Conservation (phyloP, 768 basidiomycete species). For the Rhizopogon vulgaris region DNA sequence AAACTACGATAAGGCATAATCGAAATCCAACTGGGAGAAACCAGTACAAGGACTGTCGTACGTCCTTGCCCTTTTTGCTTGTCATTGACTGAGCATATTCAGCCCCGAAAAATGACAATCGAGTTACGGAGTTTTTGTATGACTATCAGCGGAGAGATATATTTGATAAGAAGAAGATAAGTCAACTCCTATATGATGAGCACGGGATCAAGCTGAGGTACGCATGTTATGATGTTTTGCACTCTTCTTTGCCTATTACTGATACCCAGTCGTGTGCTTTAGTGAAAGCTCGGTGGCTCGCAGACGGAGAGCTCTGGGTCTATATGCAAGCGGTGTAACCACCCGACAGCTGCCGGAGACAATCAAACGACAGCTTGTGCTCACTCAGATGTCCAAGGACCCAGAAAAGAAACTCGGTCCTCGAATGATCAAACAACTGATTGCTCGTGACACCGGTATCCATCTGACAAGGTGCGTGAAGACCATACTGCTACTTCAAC, state of each 20-base stretch:
- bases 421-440: conserved; percentile 21
- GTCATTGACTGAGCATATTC: not conserved
- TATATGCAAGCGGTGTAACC: conserved; percentile 24
- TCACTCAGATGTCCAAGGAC: conserved; percentile 31
- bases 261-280: conserved; percentile 9
- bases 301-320: conserved; percentile 20
- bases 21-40: conserved; percentile 23
- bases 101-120: conserved; percentile 21
- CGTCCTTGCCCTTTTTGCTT: conserved; percentile 7
- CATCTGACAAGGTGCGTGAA: conserved; percentile 24
- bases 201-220: conserved; percentile 26
- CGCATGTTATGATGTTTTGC: too few species aligned
- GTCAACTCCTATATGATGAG: conserved; percentile 19
- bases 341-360: conserved; percentile 21
- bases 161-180: conserved; percentile 20
- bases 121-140: conserved; percentile 10
- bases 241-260: not conserved
- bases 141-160: conserved; percentile 22
- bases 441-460: conserved; percentile 25
- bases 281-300: conserved; percentile 23
- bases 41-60: conserved; percentile 25
- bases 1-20: conserved; percentile 3
- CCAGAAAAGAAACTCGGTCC: conserved; percentile 23
- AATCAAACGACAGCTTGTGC: conserved; percentile 26
- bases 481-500: not conserved